A percentile compares a stretch with the other conserved stretches of the same genome.
Conservation (phyloP, 371 early-diverging fungal species). For the Entomophthora muscae region DNA sequence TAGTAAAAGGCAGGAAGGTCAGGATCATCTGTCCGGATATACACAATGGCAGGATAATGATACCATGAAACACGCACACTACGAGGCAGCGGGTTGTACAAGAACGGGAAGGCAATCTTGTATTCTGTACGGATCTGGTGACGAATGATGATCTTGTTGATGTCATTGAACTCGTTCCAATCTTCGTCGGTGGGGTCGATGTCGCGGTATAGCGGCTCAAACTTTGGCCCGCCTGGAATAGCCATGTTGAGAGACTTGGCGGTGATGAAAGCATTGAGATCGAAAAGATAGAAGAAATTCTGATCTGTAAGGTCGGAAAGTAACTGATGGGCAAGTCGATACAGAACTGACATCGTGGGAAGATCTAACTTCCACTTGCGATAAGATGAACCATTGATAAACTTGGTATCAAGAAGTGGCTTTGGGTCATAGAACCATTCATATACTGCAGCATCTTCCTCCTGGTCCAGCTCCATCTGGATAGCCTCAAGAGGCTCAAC, state of each 20-base stretch:
- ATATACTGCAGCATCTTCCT: conserved; percentile 81
- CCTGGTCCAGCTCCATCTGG: conserved; percentile 94
- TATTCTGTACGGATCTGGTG: conserved; percentile 96
- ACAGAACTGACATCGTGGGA: conserved; percentile 85
- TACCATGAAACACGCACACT: conserved; percentile 84
- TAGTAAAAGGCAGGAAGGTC: conserved; percentile 94
- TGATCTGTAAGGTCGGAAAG: conserved; percentile 83
- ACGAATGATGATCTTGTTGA: conserved; percentile 96
- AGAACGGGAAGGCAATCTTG: conserved; percentile 93
- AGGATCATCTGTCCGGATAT: conserved; percentile 79
- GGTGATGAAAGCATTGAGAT: conserved; percentile 84
- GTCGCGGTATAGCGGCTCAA: conserved; percentile 91
- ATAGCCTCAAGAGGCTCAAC: conserved; percentile 95
- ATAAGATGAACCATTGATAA: conserved; percentile 80
- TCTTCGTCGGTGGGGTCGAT: conserved; percentile 87
- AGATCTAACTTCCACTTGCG: conserved; percentile 80
- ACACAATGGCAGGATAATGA: conserved; percentile 81
- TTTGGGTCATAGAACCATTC: conserved; percentile 97
- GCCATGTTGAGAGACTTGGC: conserved; percentile 96
- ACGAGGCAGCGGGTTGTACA: conserved; percentile 92
- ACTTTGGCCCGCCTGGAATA: conserved; percentile 98
- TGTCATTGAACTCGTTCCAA: conserved; percentile 99
- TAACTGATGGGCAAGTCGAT: conserved; percentile 83
- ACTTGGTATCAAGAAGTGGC: conserved; percentile 68
- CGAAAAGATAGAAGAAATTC: conserved; percentile 95